Conservation (phyloP, 176 grass and related monocot species). For the Pontederia paniculata region DNA sequence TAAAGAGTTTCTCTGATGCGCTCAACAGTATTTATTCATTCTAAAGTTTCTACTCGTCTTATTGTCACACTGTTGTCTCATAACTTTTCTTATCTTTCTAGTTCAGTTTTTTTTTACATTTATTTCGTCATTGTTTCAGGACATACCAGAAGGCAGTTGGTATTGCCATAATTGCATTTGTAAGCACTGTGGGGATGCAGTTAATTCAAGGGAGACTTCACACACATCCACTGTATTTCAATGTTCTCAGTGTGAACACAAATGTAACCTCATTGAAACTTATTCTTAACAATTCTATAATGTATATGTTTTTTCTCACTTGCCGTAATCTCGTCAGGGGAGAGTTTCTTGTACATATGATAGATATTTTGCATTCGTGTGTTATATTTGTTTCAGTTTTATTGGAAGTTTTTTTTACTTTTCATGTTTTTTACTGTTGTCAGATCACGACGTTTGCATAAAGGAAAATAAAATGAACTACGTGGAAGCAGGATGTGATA, state of each 20-base stretch:
- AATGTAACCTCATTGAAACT: slow-evolving; percentile 35
- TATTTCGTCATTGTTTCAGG: slow-evolving; percentile 25
- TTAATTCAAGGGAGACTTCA: slow-evolving; percentile 38
- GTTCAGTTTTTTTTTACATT: background rate
- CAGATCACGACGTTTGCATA: slow-evolving; percentile 55
- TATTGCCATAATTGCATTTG: slow-evolving; percentile 79
- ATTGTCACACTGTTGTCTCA: too few species aligned
- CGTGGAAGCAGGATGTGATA: slow-evolving; percentile 22
- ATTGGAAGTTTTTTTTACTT: slow-evolving; percentile 2
- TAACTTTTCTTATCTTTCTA: too few species aligned
- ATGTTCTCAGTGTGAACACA: slow-evolving; percentile 58
- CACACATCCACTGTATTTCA: slow-evolving; percentile 33
- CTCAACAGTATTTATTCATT: too few species aligned
- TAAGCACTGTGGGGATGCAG: slow-evolving; percentile 36
- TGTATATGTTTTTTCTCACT: background rate
- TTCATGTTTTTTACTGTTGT: slow-evolving; percentile 24
- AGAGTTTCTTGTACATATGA: too few species aligned
- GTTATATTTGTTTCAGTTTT: background rate
- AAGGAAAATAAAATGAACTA: slow-evolving; percentile 20
- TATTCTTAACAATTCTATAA: background rate
- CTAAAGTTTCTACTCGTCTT: too few species aligned
- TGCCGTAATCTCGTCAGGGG: background rate
- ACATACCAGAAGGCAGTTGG: slow-evolving; percentile 73
- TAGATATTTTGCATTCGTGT: background rate
- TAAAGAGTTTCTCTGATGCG: too few species aligned